phyloP scores from a whole-genome alignment of 108 stramenopile species.

The Thalassiosira profunda region DNA sequence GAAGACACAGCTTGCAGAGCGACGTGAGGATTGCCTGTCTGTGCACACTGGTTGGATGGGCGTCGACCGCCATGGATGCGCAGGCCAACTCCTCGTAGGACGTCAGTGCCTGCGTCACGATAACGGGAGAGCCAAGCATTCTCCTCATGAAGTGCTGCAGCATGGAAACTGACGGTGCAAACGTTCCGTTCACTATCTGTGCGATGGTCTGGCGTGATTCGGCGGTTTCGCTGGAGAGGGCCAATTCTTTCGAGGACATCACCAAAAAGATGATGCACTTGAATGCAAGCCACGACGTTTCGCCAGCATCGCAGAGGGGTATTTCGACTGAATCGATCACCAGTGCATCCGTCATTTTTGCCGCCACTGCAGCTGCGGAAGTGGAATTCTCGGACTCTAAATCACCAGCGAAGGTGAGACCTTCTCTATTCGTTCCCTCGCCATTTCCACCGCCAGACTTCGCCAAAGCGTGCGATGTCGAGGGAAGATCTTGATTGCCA shows the following conservation, averaged over 20 bases:
- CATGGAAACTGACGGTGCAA: constrained; percentile 75
- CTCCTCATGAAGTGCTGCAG: constrained; percentile 88
- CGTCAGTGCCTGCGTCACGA: constrained; percentile 59
- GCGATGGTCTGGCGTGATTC: constrained; percentile 4
- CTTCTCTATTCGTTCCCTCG: constrained; percentile 16
- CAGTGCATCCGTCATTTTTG: constrained; percentile 27
- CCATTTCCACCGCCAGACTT: constrained; percentile 27
- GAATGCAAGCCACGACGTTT: constrained; percentile 47
- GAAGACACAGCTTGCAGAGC: constrained; percentile 86
- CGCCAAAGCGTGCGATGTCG: neutral
- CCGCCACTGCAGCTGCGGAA: constrained; percentile 34
- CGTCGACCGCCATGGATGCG: constrained; percentile 41
- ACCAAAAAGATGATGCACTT: constrained; percentile 41
- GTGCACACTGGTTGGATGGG: constrained; percentile 43
- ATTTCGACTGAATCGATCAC: constrained; percentile 16
- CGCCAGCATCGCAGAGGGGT: constrained; percentile 43
- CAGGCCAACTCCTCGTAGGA: constrained; percentile 65
- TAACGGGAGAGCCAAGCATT: constrained; percentile 67
- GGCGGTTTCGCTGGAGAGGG: neutral
- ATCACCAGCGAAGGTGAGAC: constrained; percentile 1
- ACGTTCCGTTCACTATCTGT: constrained; percentile 53
- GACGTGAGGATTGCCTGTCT: constrained; percentile 76
- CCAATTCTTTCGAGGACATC: constrained; percentile 24
- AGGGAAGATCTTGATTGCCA: constrained; percentile 11
- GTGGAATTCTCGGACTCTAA: constrained; percentile 20